Evolutionary conservation across 148 eudicot genomes (phyloP), one percentile per base, ranked within the genome.

Genomic region (Cornus controversa): DNA sequence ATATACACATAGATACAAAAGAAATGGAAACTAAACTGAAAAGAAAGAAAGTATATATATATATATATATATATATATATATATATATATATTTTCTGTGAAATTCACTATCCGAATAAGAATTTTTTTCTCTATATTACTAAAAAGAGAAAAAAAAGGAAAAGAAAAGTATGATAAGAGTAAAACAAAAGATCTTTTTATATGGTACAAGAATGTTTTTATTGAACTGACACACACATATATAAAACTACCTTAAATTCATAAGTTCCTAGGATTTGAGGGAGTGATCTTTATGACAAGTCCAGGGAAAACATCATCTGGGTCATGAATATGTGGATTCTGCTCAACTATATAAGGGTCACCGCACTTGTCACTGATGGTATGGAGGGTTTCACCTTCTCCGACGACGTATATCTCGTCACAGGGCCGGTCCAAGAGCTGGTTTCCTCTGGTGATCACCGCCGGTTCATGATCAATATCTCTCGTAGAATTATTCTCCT

Each of bases 301-400:
- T 29, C 34, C 34, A 29, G 34, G 34, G 34, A 29, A 29, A 29
- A 29, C 34, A 29, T 29, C 34, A 29, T 29, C 34, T 1, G 34
- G 34, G 34, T 29, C 83, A 50, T 81, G 80, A 50, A 81, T 81
- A 81, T 81, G 84, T 1, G 84, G 80, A 45, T 81, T 81, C 29
- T 67, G 50, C 74, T 81, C 84, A 25, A 81, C 84, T 0, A 81
- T 81, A 64, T 45, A 81, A 10, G 80, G 84, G 22, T 81, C 84
- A 3, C 77, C 77, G 24, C 84, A 81, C 58, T 72, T 76, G 28
- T 81, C 84, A 25, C 84, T 81, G 53, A 81, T 81, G n/a, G 76
- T 81, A 45, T 81, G 79, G 10, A 81, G 80, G 4, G 83, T 81
- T 66, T 81, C 84, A 4, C 80, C 84, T 50, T 81, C 84, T 81